phyloP scores from a whole-genome alignment of 2,329 filamentous ascomycete genomes.

The Dichotomopilus funicola region DNA sequence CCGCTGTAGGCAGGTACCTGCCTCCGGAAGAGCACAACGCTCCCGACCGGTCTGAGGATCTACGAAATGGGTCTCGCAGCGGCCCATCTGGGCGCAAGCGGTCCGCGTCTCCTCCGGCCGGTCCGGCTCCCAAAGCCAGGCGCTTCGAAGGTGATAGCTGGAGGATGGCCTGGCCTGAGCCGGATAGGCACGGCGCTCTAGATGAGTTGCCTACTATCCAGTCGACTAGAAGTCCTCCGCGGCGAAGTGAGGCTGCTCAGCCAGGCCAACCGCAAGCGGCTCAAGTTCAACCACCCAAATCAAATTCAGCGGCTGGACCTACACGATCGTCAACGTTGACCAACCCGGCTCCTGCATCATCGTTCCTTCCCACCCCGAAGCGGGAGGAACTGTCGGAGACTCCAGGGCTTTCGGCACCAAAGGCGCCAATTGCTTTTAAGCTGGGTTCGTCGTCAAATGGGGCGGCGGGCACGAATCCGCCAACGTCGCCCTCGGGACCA shows the following conservation, averaged over 20 bases:
- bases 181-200: slow-evolving; percentile 1
- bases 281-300: neutral
- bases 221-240: slow-evolving; percentile 2
- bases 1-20: neutral
- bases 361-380: no score
- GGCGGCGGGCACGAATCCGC: neutral
- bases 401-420: no score
- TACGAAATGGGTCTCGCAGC: neutral
- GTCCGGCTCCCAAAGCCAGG: slow-evolving; percentile 5
- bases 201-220: slow-evolving; percentile 1
- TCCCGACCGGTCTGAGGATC: neutral
- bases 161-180: neutral
- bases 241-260: neutral
- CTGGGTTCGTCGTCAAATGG: neutral
- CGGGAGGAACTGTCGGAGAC: neutral
- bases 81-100: slow-evolving; percentile 11
- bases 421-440: neutral
- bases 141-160: neutral
- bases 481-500: neutral
- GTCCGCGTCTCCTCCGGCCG: slow-evolving; percentile 10
- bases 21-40: neutral
- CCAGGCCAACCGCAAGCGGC: neutral
- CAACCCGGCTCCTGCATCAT: neutral
- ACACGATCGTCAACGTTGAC: neutral
- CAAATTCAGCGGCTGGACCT: neutral